A percentile compares a stretch with the other conserved stretches of the same genome.
Evolutionary conservation across 805 yeast species (phyloP).

Genomic region (Candida nemodendra): DNA sequence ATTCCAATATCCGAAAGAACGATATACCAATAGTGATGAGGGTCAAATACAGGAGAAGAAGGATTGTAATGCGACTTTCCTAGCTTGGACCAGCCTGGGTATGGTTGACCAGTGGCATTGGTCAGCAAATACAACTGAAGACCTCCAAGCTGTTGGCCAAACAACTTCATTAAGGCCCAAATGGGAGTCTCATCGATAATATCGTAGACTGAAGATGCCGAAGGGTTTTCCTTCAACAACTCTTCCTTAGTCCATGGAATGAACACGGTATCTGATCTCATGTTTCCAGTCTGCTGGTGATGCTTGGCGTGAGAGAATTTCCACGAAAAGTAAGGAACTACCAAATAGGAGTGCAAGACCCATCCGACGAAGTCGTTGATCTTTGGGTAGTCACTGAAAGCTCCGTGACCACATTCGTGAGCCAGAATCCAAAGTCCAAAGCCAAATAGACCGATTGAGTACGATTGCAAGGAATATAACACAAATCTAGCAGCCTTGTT

Average conservation of each 20-base stretch:
- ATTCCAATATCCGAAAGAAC: constrained; percentile 58
- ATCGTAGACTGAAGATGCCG: constrained; percentile 39
- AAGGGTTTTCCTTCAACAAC: constrained; percentile 35
- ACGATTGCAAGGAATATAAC: constrained; percentile 41
- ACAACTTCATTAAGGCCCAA: constrained; percentile 38
- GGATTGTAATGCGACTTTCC: constrained; percentile 56
- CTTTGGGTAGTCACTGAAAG: constrained; percentile 52
- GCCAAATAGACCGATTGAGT: constrained; percentile 46
- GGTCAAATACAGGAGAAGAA: constrained; percentile 52
- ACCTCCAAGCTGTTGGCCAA: constrained; percentile 59
- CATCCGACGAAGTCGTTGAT: constrained; percentile 60
- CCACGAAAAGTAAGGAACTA: constrained; percentile 65
- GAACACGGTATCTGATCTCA: constrained; percentile 59
- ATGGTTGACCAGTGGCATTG: constrained; percentile 58
- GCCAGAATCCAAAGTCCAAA: constrained; percentile 63
- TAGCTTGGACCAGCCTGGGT: constrained; percentile 40
- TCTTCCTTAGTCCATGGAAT: constrained; percentile 53
- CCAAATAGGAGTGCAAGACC: constrained; percentile 55
- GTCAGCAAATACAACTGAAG: constrained; percentile 48
- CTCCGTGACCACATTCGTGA: constrained; percentile 66
- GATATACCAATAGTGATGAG: constrained; percentile 53
- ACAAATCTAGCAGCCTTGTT: constrained; percentile 36
- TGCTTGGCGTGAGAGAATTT: constrained; percentile 59
- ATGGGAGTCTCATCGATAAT: constrained; percentile 57
- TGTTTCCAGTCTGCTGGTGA: constrained; percentile 63